Evolutionary conservation across 2,329 filamentous ascomycete genomes (phyloP), one percentile per base, ranked within the genome.

Genomic region (Apiospora pterosperma): DNA sequence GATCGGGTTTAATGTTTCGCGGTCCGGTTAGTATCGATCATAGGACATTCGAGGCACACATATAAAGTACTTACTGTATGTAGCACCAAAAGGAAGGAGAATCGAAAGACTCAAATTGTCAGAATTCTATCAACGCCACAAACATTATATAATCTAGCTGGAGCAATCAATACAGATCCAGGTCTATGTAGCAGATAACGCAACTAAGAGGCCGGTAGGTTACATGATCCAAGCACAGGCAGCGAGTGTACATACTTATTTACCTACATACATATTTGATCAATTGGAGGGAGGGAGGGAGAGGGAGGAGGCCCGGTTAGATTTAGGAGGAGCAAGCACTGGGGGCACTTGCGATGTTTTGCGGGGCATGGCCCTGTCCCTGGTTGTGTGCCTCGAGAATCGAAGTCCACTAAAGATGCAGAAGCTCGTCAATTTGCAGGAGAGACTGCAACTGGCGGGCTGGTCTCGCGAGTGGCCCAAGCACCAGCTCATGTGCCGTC

Each of bases 351-450:
- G 28, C 25, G 28, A 55, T 55, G 48, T 55, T 34, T 34, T 55
- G 48, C 48, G 48, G 48, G 48, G 48, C 48, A 10, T 34, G 48
- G 48, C 48, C 28, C 48, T 55, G 48, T 52, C 44, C 44, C 23
- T 48, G 42, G 42, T 23, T 48, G 23, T 14, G 44, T 55, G 48
- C 28, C 48, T 55, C 48, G 48, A 55, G 48, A 55, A 55, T 55
- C 48, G n/a, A 34, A 55, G 48, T n/a, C 48, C 28, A n/a, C 48
- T 55, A 55, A 55, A 16, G 48, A 34, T 55, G 48, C 48, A 55
- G 48, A 55, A 55, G 34, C 48, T 55, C 48, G 48, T 55, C 48
- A 55, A 55, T 55, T 55, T 55, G 48, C 48, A 55, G 48, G 48
- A 52, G 25, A 55, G 48, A 28, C 44, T 23, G n/a, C n/a, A n/a